A percentile compares a stretch with the other conserved stretches of the same genome.
Conservation (phyloP, 176 grass and related monocot species). For the Paspalum vaginatum region DNA sequence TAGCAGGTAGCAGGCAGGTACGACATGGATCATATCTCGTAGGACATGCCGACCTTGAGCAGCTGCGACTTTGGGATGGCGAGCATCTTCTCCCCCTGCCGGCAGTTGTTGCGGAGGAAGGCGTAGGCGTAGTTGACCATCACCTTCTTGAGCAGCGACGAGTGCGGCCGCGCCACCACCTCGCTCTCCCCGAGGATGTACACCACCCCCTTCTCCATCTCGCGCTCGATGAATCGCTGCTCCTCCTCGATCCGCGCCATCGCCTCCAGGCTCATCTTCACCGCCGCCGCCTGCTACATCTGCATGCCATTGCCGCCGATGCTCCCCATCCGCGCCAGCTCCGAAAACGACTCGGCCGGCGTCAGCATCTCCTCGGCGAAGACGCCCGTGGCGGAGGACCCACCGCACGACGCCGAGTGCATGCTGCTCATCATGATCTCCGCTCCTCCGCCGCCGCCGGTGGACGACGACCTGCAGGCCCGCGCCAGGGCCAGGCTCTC, state of each 20-base stretch:
- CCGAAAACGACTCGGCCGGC: slow-evolving; percentile 59
- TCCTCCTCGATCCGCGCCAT: slow-evolving; percentile 50
- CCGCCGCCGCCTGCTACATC: neutral
- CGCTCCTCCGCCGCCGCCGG: no score
- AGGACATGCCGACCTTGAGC: slow-evolving; percentile 82
- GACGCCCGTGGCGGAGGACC: slow-evolving; percentile 11
- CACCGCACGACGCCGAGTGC: slow-evolving; percentile 34
- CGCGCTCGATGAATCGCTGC: slow-evolving; percentile 48
- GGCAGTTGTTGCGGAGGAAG: slow-evolving; percentile 66
- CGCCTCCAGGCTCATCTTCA: slow-evolving; percentile 53
- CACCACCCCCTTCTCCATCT: slow-evolving; percentile 80
- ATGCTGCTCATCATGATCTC: no score
- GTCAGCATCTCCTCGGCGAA: slow-evolving; percentile 53
- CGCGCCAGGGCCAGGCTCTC: no score
- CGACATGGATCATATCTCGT: slow-evolving; percentile 56
- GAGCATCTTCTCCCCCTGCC: slow-evolving; percentile 63
- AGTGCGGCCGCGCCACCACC: slow-evolving; percentile 57
- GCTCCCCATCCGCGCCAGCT: slow-evolving; percentile 46
- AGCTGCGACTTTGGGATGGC: slow-evolving; percentile 62
- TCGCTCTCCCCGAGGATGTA: slow-evolving; percentile 75
- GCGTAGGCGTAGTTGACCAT: slow-evolving; percentile 69
- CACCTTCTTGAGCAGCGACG: slow-evolving; percentile 60
- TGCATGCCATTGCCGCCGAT: neutral
- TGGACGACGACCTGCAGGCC: no score
- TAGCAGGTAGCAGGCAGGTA: no score